These are phyloP conservation scores for Trichoderma atrobrunneum DNA, from an alignment of 2,329 filamentous ascomycete genomes.

Conservation along the genomic window DNA sequence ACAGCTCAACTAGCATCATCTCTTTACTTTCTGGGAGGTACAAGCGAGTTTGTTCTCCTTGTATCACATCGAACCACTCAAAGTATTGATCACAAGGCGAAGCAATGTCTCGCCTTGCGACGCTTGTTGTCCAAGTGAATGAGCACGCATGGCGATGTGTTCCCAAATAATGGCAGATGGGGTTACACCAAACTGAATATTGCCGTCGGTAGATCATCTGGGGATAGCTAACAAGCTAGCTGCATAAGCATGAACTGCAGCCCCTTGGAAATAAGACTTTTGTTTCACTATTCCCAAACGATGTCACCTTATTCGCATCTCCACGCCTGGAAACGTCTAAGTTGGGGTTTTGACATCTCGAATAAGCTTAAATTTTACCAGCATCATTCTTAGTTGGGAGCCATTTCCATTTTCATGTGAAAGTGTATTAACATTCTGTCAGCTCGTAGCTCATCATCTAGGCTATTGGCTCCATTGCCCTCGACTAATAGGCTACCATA, in stretches of 20 bases:
- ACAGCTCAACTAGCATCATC: background rate
- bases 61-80: background rate
- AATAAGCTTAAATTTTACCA: background rate
- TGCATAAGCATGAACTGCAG: background rate
- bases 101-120: background rate
- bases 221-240: background rate
- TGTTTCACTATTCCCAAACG: background rate
- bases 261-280: background rate
- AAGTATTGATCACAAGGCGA: background rate
- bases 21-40: background rate
- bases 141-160: background rate
- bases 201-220: background rate
- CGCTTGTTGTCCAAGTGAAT: background rate
- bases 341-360: background rate
- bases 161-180: background rate
- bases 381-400: background rate
- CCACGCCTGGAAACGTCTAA: background rate
- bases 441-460: background rate
- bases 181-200: background rate
- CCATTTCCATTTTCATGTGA: background rate
- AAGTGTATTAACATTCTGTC: background rate
- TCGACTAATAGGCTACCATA: slow-evolving; percentile 62
- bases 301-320: background rate
- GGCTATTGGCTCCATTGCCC: background rate
- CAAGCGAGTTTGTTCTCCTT: background rate